These are phyloP conservation scores for Aureobasidium lini DNA, from an alignment of 2,329 filamentous ascomycete genomes.

Conservation along the genomic window DNA sequence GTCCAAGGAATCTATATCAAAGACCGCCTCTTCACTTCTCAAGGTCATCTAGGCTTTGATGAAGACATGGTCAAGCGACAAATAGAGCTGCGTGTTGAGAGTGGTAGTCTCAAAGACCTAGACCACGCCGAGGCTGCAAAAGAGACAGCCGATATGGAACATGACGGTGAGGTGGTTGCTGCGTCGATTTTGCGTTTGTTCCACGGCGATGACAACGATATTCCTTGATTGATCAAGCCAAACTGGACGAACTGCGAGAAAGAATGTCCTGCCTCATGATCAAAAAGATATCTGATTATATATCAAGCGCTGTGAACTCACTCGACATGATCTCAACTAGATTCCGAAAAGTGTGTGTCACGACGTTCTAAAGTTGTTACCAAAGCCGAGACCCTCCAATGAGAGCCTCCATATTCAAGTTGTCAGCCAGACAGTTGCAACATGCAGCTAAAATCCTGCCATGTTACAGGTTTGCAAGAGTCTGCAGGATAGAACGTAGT, in stretches of 20 bases:
- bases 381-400: too few relatives aligned
- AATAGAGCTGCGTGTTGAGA: slow-evolving; percentile 38
- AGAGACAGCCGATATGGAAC: slow-evolving; percentile 33
- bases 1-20: slow-evolving; percentile 41
- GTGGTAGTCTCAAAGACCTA: slow-evolving; percentile 31
- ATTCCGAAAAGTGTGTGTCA: too few relatives aligned
- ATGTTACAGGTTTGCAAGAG: too few relatives aligned
- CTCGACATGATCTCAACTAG: too few relatives aligned
- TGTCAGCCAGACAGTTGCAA: too few relatives aligned
- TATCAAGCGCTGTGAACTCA: too few relatives aligned
- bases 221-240: slow-evolving; percentile 17
- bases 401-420: too few relatives aligned
- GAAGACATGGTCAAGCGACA: slow-evolving; percentile 40
- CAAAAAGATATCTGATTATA: neutral
- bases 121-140: slow-evolving; percentile 31
- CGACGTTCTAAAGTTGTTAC: too few relatives aligned
- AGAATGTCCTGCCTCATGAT: neutral
- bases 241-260: neutral
- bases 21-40: slow-evolving; percentile 39
- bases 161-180: slow-evolving; percentile 34
- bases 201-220: slow-evolving; percentile 40
- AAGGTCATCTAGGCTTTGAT: slow-evolving; percentile 42
- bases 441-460: too few relatives aligned
- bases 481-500: too few relatives aligned
- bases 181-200: slow-evolving; percentile 40